Conservation (phyloP, 2,329 filamentous ascomycete genomes). For the Orbilia oligospora region DNA sequence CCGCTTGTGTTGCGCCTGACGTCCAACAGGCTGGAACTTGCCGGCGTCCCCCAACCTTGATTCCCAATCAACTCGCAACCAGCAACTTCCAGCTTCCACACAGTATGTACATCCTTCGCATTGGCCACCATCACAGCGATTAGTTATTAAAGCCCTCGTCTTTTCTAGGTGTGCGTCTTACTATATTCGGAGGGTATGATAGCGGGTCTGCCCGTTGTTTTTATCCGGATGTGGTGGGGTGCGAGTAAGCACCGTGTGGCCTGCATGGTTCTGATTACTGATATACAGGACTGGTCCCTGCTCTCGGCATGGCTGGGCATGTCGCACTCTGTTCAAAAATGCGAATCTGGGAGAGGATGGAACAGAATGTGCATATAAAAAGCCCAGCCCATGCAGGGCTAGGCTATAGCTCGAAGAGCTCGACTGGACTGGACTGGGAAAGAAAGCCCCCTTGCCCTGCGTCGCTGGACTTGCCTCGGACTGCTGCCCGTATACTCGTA, state of each 20-base stretch:
- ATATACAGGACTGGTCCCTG: constrained; percentile 15
- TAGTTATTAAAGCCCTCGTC: constrained; percentile 35
- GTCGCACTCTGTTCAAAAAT: constrained; percentile 25
- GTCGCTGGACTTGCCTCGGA: not conserved
- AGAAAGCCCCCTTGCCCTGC: constrained; percentile 7
- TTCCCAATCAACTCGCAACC: constrained; percentile 6
- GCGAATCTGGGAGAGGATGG: constrained; percentile 11
- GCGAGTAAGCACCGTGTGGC: not conserved
- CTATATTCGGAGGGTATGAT: constrained; percentile 37
- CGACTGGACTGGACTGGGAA: no score
- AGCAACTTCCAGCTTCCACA: not conserved
- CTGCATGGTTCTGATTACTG: constrained; percentile 46
- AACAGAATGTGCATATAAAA: constrained; percentile 40
- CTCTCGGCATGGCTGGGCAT: constrained; percentile 33
- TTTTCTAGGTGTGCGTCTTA: constrained; percentile 15
- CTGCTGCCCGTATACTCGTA: constrained; percentile 5
- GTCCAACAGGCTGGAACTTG: constrained; percentile 19
- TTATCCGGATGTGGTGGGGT: constrained; percentile 22
- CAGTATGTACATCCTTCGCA: no score
- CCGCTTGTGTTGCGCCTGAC: constrained; percentile 23
- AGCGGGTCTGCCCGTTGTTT: constrained; percentile 26
- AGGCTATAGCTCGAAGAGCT: constrained; percentile 24
- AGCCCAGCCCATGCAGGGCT: constrained; percentile 7
- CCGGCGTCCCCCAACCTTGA: constrained; percentile 3
- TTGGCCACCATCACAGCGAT: constrained; percentile 22